Percentiles rank a stretch among this genome's conserved stretches.
These are phyloP conservation scores for Diaporthe eres DNA, from an alignment of 2,329 filamentous ascomycete species.

Conservation along the genomic window DNA sequence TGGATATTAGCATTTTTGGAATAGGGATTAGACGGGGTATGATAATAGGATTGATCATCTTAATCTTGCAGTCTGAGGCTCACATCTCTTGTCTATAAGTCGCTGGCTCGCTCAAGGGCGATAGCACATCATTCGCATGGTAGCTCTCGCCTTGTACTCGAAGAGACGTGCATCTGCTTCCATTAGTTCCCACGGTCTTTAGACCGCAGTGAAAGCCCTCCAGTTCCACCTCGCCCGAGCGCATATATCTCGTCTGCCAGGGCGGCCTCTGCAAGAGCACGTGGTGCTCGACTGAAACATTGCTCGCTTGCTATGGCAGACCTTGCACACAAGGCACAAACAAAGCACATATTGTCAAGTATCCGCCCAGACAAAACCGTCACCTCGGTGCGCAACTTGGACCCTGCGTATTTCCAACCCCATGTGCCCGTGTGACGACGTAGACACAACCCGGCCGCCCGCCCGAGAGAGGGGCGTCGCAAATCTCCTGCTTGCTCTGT, in stretches of 20 bases:
- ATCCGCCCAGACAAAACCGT: too few relatives aligned
- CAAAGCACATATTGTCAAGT: too few relatives aligned
- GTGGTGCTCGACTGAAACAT: background rate
- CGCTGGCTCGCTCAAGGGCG: background rate
- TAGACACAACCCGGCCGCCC: too few relatives aligned
- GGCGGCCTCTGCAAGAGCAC: background rate
- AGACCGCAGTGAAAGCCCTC: too few relatives aligned
- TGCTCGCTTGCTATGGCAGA: background rate
- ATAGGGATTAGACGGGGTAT: slow-evolving; percentile 25
- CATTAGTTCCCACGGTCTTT: too few relatives aligned
- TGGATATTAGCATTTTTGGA: slow-evolving; percentile 24
- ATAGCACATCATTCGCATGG: too few relatives aligned
- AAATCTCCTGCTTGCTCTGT: too few relatives aligned
- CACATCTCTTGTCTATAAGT: background rate
- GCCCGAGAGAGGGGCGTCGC: too few relatives aligned
- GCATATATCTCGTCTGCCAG: background rate
- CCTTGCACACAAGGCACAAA: background rate
- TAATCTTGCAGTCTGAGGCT: background rate
- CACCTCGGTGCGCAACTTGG: too few relatives aligned
- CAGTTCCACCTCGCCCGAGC: background rate
- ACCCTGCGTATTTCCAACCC: too few relatives aligned
- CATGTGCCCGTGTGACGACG: too few relatives aligned
- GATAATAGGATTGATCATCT: slow-evolving; percentile 29
- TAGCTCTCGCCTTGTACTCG: background rate
- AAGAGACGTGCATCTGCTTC: background rate